Evolutionary conservation across 352 stramenopile genomes (phyloP), one percentile per base, ranked within the genome.

Genomic region (Saprolegnia parasitica): DNA sequence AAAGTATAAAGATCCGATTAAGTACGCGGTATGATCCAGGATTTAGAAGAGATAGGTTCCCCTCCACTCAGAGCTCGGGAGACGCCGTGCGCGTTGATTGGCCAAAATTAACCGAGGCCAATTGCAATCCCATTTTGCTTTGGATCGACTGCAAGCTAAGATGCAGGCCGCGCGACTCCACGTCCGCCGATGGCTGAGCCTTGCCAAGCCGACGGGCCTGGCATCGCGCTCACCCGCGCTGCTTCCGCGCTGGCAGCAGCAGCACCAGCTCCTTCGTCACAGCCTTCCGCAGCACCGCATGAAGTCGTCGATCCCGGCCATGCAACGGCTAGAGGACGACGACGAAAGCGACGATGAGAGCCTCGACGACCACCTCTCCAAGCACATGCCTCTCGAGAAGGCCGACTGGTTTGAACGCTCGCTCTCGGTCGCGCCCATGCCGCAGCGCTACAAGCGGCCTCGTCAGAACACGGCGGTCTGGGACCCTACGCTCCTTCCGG

Each of bases 361-460:
- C 18, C 21, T 60, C 29, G 39, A 55, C 20, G 46, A 16, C 24
- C n/a, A 29, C 16, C 20, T 60, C 11, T n/a, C 52, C 13, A 60
- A 60, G 35, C 52, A 60, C 20, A 21, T 24, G n/a, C 52, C 26
- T 5, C 16, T 70, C 9, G 55, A 60, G n/a, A 70, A 70, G 29
- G 63, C 63, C 20, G 63, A 70, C 26, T 70, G 63, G 63, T 63
- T 62, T 26, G 63, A 70, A 20, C 49, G 63, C n/a, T 52, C 63
- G 35, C 15, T 70, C 21, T 42, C 21, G 9, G 15, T 70, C 10
- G 37, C 24, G 23, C 63, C 63, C 9, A 60, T 60, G 52, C 52
- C 52, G 13, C 52, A 60, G 1, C 24, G 52, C 4, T 60, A 60
- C 35, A 60, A 40, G 35, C 52, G 52, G 35, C 52, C 52, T 3